Evolutionary conservation across 2,329 filamentous ascomycete genomes (phyloP), one percentile per base, ranked within the genome.

Genomic region (Claviceps paspali): DNA sequence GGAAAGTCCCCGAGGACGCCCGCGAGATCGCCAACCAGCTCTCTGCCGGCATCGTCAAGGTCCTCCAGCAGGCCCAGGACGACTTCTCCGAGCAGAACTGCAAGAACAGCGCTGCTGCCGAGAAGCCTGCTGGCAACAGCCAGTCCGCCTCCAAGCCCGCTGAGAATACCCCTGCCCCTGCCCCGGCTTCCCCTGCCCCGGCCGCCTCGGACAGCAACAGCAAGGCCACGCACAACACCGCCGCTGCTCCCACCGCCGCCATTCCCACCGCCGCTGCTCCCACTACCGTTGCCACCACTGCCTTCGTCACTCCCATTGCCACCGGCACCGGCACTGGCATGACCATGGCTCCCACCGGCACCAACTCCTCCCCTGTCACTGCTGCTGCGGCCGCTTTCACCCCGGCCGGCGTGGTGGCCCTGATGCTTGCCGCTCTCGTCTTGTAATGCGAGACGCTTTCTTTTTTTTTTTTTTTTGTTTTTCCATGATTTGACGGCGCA

Each of bases 11-110:
- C 12, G 28, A 43, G 7, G 47, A 41, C 6, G 47, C 49, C 10
- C 53, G 51, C 40, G 35, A 40, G 8, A 46, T 56, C 24, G 53
- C 52, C 36, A 35, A 39, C 29, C 44, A 49, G 36, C 42, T 54
- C 7, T 45, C 50, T 1, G 38, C 35, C 1, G 38, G 43, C 29
- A 47, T 54, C 26, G 41, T 44, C 21, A 29, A 44, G 26, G 39
- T 44, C 12, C 41, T 54, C 9, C 19, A 35, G 24, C 41, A 45
- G 5, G 39, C 43, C 14, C 44, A 50, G 36, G 40, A 37, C 22
- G 35, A 41, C 29, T 54, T 54, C 31, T 42, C 41, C n/a, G 26
- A 43, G 3, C 43, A 44, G n/a, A 53, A 51, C 47, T 54, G 52
- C 41, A 47, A 47, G 39, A 45, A 47, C 36, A 36, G 31, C 24